Evolutionary conservation across 805 yeast genomes (phyloP).

Genomic region (Saccharomycopsis capsularis): DNA sequence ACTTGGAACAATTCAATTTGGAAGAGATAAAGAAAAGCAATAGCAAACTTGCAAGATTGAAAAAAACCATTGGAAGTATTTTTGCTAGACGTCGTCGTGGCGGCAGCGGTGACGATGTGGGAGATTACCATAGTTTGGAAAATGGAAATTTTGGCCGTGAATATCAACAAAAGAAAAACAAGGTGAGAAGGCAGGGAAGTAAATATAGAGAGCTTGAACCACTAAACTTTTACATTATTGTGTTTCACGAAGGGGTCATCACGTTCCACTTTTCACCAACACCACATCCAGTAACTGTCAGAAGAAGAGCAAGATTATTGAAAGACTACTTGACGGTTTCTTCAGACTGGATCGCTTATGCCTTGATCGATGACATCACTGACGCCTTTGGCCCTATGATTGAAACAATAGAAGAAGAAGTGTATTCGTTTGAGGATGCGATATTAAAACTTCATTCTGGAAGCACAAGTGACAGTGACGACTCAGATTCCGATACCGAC

Average conservation of each 20-base stretch:
- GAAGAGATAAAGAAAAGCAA: slow-evolving; percentile 13
- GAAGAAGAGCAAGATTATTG: slow-evolving; percentile 83
- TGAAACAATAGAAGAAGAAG: slow-evolving; percentile 89
- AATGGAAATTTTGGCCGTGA: neutral
- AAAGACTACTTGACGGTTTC: slow-evolving; percentile 84
- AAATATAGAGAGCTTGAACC: slow-evolving; percentile 63
- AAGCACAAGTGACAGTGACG: slow-evolving; percentile 36
- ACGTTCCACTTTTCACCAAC: slow-evolving; percentile 94
- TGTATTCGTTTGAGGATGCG: slow-evolving; percentile 88
- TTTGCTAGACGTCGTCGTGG: neutral
- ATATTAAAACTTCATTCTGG: slow-evolving; percentile 82
- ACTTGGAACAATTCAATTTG: slow-evolving; percentile 9
- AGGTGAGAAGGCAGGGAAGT: slow-evolving; percentile 11
- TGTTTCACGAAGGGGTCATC: slow-evolving; percentile 82
- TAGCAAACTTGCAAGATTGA: slow-evolving; percentile 1
- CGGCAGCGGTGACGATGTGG: neutral
- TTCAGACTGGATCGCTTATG: slow-evolving; percentile 96
- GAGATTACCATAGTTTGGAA: neutral
- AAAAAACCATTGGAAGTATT: slow-evolving; percentile 5
- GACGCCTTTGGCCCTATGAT: slow-evolving; percentile 98
- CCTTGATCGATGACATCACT: slow-evolving; percentile 91
- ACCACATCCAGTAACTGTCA: slow-evolving; percentile 92
- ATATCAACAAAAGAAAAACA: neutral
- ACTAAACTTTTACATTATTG: slow-evolving; percentile 85
- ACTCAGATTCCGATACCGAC: slow-evolving; percentile 22